These are phyloP conservation scores for Neospermospora avenae DNA, from an alignment of 2,329 filamentous ascomycete species.

Conservation along the genomic window DNA sequence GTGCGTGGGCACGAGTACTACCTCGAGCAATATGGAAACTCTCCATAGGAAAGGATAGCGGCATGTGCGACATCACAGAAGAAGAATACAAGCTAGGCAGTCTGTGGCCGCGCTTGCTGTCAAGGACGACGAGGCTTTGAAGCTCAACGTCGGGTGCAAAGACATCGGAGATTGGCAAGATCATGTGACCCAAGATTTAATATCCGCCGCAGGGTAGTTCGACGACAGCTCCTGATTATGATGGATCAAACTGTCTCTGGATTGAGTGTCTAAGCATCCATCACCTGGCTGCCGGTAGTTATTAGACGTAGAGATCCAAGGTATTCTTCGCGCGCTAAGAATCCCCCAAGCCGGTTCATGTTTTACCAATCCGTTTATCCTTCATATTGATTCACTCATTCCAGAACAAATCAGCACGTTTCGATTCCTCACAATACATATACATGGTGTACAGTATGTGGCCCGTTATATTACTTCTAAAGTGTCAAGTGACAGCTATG, in stretches of 20 bases:
- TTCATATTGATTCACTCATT: slow-evolving; percentile 4
- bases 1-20: no score
- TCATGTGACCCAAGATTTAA: neutral
- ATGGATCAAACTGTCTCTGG: neutral
- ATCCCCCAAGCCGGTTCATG: neutral
- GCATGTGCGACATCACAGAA: no score
- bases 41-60: no score
- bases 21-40: no score
- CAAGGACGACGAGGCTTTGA: no score
- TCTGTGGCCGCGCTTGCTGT: no score
- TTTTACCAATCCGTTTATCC: slow-evolving; percentile 2
- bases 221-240: neutral
- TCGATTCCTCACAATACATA: slow-evolving; percentile 6
- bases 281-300: slow-evolving; percentile 1
- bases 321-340: neutral
- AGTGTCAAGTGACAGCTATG: slow-evolving; percentile 14
- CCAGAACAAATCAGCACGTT: neutral
- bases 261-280: neutral
- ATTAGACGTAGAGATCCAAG: neutral
- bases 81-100: no score
- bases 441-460: slow-evolving; percentile 11
- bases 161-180: neutral
- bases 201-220: neutral
- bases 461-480: slow-evolving; percentile 8
- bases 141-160: neutral